Evolutionary conservation across 1,139 yeast genomes (phyloP), one percentile per base, ranked within the genome.

Genomic region (Sugiyamaella japonica): DNA sequence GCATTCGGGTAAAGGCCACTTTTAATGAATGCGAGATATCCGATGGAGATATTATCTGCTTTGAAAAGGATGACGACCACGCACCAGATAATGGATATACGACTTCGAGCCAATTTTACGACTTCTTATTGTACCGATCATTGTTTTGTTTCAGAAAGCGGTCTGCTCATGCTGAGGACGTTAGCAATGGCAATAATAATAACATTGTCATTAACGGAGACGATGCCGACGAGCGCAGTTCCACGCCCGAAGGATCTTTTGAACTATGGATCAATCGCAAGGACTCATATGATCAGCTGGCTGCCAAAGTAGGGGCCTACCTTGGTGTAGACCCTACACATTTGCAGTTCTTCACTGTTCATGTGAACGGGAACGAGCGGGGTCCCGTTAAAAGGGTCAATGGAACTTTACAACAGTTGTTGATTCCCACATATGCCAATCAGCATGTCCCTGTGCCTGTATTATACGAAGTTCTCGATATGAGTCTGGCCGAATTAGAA

Each of bases 21-120:
- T 81, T 86, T 61, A 82, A 79, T 59, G 79, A 82, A 58, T 76
- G 82, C 38, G 97, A 90, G 66, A 71, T 91, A 38, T 78, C 79
- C 15, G 84, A 80, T 61, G 97, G 97, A 61, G 97, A 90, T 67
- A 86, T 91, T 20, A 70, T 91, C 13, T 76, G 87, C 29, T 79
- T 86, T 51, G 85, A 85, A 56, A 68, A 69, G 41, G 55, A 60
- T 1, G 46, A 63, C 3, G 69, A 62, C 3, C 61, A 58, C 7
- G 59, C 56, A 7, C 40, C 57, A 17, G 57, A 57, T 3, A 50
- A 54, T 16, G 70, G 67, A 4, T 64, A 58, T 54, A 58, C 64
- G 9, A 73, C 74, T 50, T 76, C 82, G 7, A 72, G 72, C 29
- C 80, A 81, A 1, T 85, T 78, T 66, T 90, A 86, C 66, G 79